Conservation (phyloP, 352 stramenopile species). For the Globisporangium camurandrum region DNA sequence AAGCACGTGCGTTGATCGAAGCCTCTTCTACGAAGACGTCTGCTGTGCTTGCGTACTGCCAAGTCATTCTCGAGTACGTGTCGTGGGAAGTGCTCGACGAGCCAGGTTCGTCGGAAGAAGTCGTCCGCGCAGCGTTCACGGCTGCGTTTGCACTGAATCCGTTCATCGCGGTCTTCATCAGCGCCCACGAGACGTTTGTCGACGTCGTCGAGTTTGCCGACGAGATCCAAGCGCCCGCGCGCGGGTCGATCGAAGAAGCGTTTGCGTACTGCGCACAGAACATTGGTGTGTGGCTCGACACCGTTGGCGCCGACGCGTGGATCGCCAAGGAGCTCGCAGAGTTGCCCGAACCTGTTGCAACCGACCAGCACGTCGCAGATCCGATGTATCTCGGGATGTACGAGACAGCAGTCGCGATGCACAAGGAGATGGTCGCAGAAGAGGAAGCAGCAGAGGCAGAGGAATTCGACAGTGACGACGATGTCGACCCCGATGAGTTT, state of each 20-base stretch:
- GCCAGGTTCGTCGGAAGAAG: slow-evolving; percentile 62
- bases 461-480: slow-evolving; percentile 18
- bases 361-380: slow-evolving; percentile 44
- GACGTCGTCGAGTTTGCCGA: slow-evolving; percentile 79
- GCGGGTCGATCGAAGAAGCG: slow-evolving; percentile 78
- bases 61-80: slow-evolving; percentile 82
- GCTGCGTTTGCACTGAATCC: slow-evolving; percentile 71
- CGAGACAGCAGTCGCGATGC: slow-evolving; percentile 79
- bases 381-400: slow-evolving; percentile 88
- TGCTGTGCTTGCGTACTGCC: slow-evolving; percentile 73
- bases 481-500: slow-evolving; percentile 35
- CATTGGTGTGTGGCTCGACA: slow-evolving; percentile 82
- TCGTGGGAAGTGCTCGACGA: slow-evolving; percentile 86
- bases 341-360: slow-evolving; percentile 34
- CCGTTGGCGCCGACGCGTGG: slow-evolving; percentile 70
- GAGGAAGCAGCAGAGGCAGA: slow-evolving; percentile 18
- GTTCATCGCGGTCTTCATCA: slow-evolving; percentile 79
- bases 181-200: slow-evolving; percentile 72
- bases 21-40: slow-evolving; percentile 31
- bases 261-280: slow-evolving; percentile 76
- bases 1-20: slow-evolving; percentile 65
- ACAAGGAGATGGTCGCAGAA: slow-evolving; percentile 52
- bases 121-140: slow-evolving; percentile 61
- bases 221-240: slow-evolving; percentile 60
- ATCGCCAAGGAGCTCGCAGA: slow-evolving; percentile 75